These are phyloP conservation scores for Cryptomeria japonica DNA, from an alignment of 75 land plant genomes.

Conservation along the genomic window DNA sequence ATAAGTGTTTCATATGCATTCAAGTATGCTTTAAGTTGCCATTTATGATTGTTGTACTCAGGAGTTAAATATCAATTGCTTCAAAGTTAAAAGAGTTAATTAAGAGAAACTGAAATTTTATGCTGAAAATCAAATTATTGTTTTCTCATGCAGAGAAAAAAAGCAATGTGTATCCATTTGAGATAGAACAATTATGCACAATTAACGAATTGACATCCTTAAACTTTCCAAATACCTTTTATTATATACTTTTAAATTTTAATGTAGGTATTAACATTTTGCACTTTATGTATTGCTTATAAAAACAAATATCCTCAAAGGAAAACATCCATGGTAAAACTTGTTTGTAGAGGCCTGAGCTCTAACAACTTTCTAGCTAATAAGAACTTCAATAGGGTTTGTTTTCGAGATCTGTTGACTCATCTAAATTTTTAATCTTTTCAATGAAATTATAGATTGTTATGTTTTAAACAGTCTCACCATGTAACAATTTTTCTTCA, in stretches of 20 bases:
- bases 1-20: neutral
- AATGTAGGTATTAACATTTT: neutral
- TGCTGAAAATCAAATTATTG: neutral
- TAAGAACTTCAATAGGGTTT: neutral
- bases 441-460: neutral
- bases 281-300: neutral
- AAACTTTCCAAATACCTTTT: neutral
- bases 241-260: neutral
- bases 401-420: neutral
- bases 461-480: neutral
- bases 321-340: neutral
- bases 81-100: neutral
- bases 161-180: neutral
- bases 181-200: neutral
- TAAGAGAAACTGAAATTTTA: neutral
- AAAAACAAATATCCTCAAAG: neutral
- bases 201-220: too few species aligned
- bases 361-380: neutral
- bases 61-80: neutral
- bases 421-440: neutral
- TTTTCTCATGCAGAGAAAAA: neutral
- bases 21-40: neutral
- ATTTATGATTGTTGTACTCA: neutral
- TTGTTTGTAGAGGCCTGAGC: neutral
- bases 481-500: too few species aligned